phyloP scores from a whole-genome alignment of 1,139 yeast genomes.

The Insectozyma bohioensis region DNA sequence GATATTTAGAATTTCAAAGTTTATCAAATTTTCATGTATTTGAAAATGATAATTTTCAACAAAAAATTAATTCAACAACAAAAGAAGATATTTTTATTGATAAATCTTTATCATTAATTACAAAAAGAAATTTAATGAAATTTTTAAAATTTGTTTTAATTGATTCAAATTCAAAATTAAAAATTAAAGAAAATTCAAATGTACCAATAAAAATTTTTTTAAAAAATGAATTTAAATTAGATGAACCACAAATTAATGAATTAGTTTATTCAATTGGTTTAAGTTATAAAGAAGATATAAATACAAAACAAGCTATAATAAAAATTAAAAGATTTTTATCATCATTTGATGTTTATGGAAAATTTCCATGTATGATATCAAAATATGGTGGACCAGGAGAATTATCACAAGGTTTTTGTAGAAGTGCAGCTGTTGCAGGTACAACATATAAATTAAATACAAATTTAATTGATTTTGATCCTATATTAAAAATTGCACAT shows the following conservation, averaged over 20 bases:
- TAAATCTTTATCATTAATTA: slow-evolving; percentile 69
- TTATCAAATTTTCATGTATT: slow-evolving; percentile 85
- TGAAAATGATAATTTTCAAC: slow-evolving; percentile 81
- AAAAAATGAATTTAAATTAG: slow-evolving; percentile 64
- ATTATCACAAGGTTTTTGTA: slow-evolving; percentile 92
- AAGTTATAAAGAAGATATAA: slow-evolving; percentile 57
- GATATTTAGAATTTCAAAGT: slow-evolving; percentile 90
- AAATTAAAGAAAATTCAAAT: slow-evolving; percentile 41
- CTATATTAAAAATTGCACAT: slow-evolving; percentile 61
- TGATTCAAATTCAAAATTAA: slow-evolving; percentile 58
- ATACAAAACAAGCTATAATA: slow-evolving; percentile 72
- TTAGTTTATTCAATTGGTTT: slow-evolving; percentile 84
- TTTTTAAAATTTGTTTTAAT: slow-evolving; percentile 82
- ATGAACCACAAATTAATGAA: slow-evolving; percentile 74
- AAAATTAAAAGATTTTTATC: slow-evolving; percentile 79
- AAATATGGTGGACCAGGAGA: slow-evolving; percentile 98
- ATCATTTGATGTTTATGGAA: slow-evolving; percentile 92
- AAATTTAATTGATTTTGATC: slow-evolving; percentile 61
- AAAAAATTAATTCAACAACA: slow-evolving; percentile 63
- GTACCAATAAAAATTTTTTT: slow-evolving; percentile 61
- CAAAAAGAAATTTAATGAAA: slow-evolving; percentile 87
- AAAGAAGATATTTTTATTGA: slow-evolving; percentile 95
- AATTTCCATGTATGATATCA: slow-evolving; percentile 87
- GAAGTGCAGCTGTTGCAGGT: slow-evolving; percentile 98
- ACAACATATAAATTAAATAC: slow-evolving; percentile 87